Evolutionary conservation across 164 flowering plant species (phyloP), one percentile per base, ranked within the genome.

Genomic region (Annona squamosa): DNA sequence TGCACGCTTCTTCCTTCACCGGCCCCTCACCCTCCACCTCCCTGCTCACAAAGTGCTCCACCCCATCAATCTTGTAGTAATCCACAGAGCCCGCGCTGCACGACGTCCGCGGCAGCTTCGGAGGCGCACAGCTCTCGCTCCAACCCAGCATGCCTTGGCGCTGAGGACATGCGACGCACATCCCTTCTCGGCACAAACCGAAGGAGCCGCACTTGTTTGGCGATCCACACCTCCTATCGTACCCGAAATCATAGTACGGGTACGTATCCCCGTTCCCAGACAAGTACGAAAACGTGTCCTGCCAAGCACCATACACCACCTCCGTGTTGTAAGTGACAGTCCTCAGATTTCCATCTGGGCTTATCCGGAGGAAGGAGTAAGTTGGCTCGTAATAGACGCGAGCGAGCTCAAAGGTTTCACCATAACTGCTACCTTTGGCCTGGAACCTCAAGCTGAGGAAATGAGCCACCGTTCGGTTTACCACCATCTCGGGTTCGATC

Each of bases 101-200:
- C 5, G 73, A 41, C 4, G 63, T 80, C 6, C 71, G 42, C 5
- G 63, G 13, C 13, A 65, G 12, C 72, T 62, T 71, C 17, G 79
- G 74, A 10, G 80, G 79, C 19, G 48, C 70, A 13, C 85, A 83
- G 5, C 66, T 64, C 69, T 78, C 61, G 70, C 72, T 72, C 82
- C 83, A 80, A 1, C 85, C 81, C 69, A 73, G 17, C 45, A 78
- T 59, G 13, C 82, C 85, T 9, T 46, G 64, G 3, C 75, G 72
- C 10, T 18, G 65, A 3, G 83, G 85, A 46, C 85, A 83, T 0
- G 79, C 83, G 16, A 82, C 82, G 42, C 85, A 81, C 79, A 69
- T 72, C 26, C 71, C 64, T 12, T 70, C 64, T 10, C 68, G 72
- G 63, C 86, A 85, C 1, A 78, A 2, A 46, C 88, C 86, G 13